phyloP scores from a whole-genome alignment of 208 protist species.

The Acanthamoeba castellanii region DNA sequence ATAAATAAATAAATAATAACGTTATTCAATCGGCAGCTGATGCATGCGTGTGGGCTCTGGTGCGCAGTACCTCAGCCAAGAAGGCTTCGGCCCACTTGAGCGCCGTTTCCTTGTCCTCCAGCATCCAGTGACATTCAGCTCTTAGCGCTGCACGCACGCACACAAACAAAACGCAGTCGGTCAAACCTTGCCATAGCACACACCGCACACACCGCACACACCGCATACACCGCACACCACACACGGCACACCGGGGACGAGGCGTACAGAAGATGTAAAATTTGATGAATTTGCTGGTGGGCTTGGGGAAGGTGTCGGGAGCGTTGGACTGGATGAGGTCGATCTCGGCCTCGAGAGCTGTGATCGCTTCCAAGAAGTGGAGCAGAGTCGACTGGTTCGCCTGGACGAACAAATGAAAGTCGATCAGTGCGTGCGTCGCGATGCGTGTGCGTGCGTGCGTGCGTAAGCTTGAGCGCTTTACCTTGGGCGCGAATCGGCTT shows the following conservation, averaged over 20 bases:
- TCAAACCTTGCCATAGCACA: too few species aligned
- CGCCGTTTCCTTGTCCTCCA: slow-evolving; percentile 29
- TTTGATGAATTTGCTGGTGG: slow-evolving; percentile 47
- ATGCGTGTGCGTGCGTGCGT: background rate
- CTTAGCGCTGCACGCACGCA: background rate
- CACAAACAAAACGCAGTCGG: too few species aligned
- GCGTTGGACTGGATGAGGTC: slow-evolving; percentile 47
- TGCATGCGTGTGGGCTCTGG: background rate
- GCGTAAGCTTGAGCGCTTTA: background rate
- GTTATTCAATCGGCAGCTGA: too few species aligned
- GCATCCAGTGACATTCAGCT: slow-evolving; percentile 61
- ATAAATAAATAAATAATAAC: background rate
- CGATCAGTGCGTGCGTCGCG: too few species aligned
- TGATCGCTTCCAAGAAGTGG: slow-evolving; percentile 57
- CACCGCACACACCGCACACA: background rate
- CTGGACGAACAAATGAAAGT: background rate
- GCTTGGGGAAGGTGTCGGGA: slow-evolving; percentile 22
- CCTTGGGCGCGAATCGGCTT: slow-evolving; percentile 18
- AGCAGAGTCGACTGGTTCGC: slow-evolving; percentile 39
- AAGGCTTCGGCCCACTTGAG: slow-evolving; percentile 50
- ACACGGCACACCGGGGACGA: background rate
- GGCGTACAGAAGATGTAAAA: slow-evolving; percentile 35
- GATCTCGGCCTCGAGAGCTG: slow-evolving; percentile 47
- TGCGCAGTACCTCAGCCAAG: background rate
- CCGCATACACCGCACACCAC: background rate